Conservation (phyloP, 2,329 filamentous ascomycete genomes). For the Claviceps capensis region DNA sequence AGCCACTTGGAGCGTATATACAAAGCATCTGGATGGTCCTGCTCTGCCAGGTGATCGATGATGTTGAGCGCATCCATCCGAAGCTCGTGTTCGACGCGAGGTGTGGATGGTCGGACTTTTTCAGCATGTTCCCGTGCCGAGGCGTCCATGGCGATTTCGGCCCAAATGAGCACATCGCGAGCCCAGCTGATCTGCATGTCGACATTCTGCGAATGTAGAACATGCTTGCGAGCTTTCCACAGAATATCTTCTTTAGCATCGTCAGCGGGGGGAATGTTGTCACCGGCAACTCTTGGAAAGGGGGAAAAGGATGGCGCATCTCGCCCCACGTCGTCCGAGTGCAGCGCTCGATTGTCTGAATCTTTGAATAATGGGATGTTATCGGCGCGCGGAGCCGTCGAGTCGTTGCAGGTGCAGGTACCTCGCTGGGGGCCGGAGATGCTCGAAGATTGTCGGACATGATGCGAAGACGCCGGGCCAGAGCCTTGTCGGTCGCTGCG, state of each 20-base stretch:
- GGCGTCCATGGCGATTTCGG: constrained; percentile 70
- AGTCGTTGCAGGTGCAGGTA: constrained; percentile 2
- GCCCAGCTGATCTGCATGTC: constrained; percentile 97
- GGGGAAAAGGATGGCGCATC: constrained; percentile 71
- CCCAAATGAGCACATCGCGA: constrained; percentile 78
- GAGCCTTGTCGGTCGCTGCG: constrained; percentile 24
- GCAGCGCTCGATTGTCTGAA: constrained; percentile 20
- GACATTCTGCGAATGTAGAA: constrained; percentile 86
- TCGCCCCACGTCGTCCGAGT: constrained; percentile 31
- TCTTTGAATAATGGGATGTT: constrained; percentile 26
- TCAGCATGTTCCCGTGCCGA: constrained; percentile 47
- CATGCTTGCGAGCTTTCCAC: constrained; percentile 68
- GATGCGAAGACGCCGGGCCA: constrained; percentile 19
- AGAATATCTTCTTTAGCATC: constrained; percentile 87
- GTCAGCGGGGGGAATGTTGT: constrained; percentile 85
- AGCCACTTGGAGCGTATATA: constrained; percentile 96
- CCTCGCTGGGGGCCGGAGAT: constrained; percentile 23
- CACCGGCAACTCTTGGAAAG: constrained; percentile 74
- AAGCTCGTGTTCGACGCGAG: constrained; percentile 77
- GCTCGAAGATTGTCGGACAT: constrained; percentile 30
- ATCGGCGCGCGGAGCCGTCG: constrained; percentile 12
- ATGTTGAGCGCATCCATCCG: constrained; percentile 84
- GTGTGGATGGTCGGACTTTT: constrained; percentile 56
- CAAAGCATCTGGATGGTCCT: constrained; percentile 83
- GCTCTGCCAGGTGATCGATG: constrained; percentile 75